Evolutionary conservation across 768 basidiomycete genomes (phyloP), one percentile per base, ranked within the genome.

Genomic region (Paxillus rubicundulus): DNA sequence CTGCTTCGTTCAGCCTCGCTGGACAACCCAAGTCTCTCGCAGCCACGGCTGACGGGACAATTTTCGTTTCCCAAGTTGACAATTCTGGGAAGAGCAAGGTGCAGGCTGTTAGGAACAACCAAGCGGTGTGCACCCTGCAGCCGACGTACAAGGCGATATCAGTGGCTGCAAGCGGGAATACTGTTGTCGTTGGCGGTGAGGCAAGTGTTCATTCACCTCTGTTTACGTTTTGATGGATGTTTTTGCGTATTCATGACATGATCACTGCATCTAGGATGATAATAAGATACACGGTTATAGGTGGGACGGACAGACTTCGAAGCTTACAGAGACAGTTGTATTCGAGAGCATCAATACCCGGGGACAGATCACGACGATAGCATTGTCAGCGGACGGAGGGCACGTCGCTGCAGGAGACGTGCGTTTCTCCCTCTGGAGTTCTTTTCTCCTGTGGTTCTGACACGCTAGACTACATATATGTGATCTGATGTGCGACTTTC

Each of bases 381-480:
- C 89, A 0, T 88, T 97, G 71, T 89, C 91, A 0, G 82, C 85
- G 0, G 85, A 96, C 66, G 89, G 88, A 0, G 74, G 71, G 18
- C 70, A 84, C 34, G 75, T 98, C 10, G 92, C 88, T 48, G 79
- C 86, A 6, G 96, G 95, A 43, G 93, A 98, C 70, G 93, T 95
- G 60, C 70, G 89, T 60, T 3, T 46, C 9, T 17, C 4, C 10
- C 34, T 38, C 36, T n/a, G 10, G 9, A 7, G 6, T 28, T 37
- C 21, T 9, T 4, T 10, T 24, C 5, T 24, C 24, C 30, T 7
- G 9, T 4, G 24, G 18, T 44, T 24, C 12, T 28, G 17, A 49
- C 12, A 20, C 21, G 16, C 21, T 12, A n/a, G 21, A 27, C 43
- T 48, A 37, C 27, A 30, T 45, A 38, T 34, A 30, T 18, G 37